Percentiles rank a stretch among this genome's conserved stretches.
phyloP scores from a whole-genome alignment of 306 rosid species.

The barrel medic (Medicago truncatula) region MtrunA17r5.0-ANR NC_053042.1:26627001-26627500 shows the following conservation, averaged over 20 bases:
- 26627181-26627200: slow-evolving; percentile 17
- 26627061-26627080: slow-evolving; percentile 68
- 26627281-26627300: slow-evolving; percentile 32
- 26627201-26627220: slow-evolving; percentile 17
- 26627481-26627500: slow-evolving; percentile 85
- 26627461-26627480: slow-evolving; percentile 60
- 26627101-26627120: slow-evolving; percentile 1
- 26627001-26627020: slow-evolving; percentile 77
- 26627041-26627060: slow-evolving; percentile 80
- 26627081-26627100: slow-evolving; percentile 31
- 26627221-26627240: slow-evolving; percentile 6
- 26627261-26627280: slow-evolving; percentile 26
- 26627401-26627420: slow-evolving; percentile 88
- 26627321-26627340: slow-evolving; percentile 25
- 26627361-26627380: slow-evolving; percentile 70
- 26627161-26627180: slow-evolving; percentile 18
- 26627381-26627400: slow-evolving; percentile 90
- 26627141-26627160: slow-evolving; percentile 7
- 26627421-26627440: slow-evolving; percentile 86
- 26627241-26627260: slow-evolving; percentile 1
- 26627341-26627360: slow-evolving; percentile 58
- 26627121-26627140: background rate
- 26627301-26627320: slow-evolving; percentile 30
- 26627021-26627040: slow-evolving; percentile 89
- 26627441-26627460: slow-evolving; percentile 66